Percentiles rank a stretch among this genome's conserved stretches.
phyloP scores from a whole-genome alignment of 208 protist genomes.

The Crithidia expoeki region DNA sequence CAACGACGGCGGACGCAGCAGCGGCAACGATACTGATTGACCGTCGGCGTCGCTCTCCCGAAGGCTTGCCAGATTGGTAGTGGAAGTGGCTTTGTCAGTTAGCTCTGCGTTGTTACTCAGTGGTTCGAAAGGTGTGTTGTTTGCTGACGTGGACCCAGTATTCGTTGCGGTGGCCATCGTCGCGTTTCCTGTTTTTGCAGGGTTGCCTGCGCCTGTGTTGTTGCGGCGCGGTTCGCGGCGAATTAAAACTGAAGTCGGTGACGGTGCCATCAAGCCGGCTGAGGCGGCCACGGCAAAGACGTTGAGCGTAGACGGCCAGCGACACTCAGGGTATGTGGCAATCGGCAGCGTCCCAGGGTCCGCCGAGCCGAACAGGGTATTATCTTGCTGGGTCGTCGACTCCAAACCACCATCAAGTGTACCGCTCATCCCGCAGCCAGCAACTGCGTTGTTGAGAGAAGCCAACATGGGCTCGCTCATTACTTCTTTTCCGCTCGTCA shows the following conservation, averaged over 20 bases:
- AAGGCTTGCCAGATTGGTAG: not conserved
- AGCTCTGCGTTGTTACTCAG: not conserved
- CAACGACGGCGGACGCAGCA: conserved; percentile 7
- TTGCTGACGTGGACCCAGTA: not conserved
- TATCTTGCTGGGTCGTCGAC: not conserved
- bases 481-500: not conserved
- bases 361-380: not conserved
- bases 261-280: not conserved
- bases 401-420: not conserved
- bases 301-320: conserved; percentile 6
- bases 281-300: not conserved
- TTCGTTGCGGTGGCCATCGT: not conserved
- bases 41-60: conserved; percentile 7
- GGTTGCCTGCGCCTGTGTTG: not conserved
- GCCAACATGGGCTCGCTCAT: not conserved
- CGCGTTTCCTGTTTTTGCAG: not conserved
- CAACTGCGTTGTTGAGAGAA: not conserved
- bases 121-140: not conserved
- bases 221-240: conserved; percentile 8
- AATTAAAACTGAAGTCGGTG: conserved; percentile 5
- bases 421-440: not conserved
- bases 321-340: conserved; percentile 5
- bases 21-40: not conserved
- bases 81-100: not conserved
- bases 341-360: not conserved